These are phyloP conservation scores for Arachis monticola DNA, from an alignment of 331 rosid species.

Conservation along the genomic window DNA sequence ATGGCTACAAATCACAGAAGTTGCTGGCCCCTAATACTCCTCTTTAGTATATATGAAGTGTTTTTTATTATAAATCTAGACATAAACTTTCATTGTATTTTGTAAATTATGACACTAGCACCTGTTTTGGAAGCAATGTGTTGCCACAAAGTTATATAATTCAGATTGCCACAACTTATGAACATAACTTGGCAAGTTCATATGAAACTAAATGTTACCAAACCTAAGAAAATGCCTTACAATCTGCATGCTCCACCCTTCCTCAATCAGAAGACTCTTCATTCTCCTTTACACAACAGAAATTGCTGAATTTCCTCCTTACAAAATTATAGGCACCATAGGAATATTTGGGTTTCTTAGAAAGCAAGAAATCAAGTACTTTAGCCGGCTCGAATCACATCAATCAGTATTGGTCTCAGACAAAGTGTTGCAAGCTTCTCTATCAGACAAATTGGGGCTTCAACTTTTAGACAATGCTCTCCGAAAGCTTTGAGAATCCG, in stretches of 20 bases:
- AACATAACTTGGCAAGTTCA: conserved; percentile 25
- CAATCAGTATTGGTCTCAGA: conserved; percentile 40
- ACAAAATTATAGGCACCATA: conserved; percentile 54
- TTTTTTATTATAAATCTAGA: no score
- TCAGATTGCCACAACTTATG: background rate
- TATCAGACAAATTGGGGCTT: conserved; percentile 34
- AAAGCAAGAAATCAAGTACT: conserved; percentile 57
- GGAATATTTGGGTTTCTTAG: conserved; percentile 61
- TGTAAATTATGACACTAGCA: no score
- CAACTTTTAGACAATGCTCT: conserved; percentile 35
- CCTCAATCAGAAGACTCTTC: conserved; percentile 43
- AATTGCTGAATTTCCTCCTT: conserved; percentile 48
- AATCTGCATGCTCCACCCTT: conserved; percentile 42
- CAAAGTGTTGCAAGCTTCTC: background rate
- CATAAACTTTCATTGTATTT: no score
- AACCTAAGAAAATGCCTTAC: conserved; percentile 42
- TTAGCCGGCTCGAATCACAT: conserved; percentile 44
- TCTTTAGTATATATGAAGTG: no score
- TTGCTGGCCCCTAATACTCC: no score
- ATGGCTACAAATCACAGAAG: no score
- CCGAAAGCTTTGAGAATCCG: conserved; percentile 82
- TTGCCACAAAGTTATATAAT: background rate
- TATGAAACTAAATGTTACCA: conserved; percentile 32
- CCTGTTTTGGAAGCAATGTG: background rate
- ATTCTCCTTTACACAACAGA: conserved; percentile 44